Evolutionary conservation across 192 early-diverging fungal genomes (phyloP).

Genomic region (Coemansia sp.): DNA sequence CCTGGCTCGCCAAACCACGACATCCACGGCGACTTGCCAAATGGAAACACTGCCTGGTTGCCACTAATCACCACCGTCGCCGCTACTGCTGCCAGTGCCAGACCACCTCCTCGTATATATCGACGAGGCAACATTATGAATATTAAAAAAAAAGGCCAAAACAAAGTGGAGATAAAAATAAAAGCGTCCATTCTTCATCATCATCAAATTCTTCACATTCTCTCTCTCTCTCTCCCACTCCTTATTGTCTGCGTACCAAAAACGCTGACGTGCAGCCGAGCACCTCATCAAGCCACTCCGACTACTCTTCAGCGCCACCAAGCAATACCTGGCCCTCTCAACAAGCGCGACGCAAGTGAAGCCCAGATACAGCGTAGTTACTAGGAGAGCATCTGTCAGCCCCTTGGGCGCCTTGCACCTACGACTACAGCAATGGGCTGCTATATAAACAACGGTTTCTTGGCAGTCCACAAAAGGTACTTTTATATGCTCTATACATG

Average conservation of each 20-base stretch:
- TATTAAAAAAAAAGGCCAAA: neutral
- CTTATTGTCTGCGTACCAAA: neutral
- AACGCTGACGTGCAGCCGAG: neutral
- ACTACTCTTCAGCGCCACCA: neutral
- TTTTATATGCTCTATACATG: too few species aligned
- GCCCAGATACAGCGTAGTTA: neutral
- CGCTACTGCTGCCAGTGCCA: neutral
- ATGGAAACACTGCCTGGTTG: conserved; percentile 33
- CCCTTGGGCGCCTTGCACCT: too few species aligned
- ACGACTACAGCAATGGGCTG: neutral
- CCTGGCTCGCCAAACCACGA: conserved; percentile 34
- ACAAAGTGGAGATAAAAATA: neutral
- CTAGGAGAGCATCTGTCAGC: neutral
- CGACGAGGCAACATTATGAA: conserved; percentile 23
- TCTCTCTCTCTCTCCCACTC: neutral
- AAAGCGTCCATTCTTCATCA: neutral
- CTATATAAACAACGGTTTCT: neutral
- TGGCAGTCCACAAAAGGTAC: neutral
- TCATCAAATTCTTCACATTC: neutral
- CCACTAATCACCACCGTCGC: conserved; percentile 12
- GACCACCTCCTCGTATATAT: conserved; percentile 10
- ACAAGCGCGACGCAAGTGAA: neutral
- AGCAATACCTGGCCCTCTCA: neutral
- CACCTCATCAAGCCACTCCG: neutral
- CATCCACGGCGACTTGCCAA: conserved; percentile 42